Evolutionary conservation across 2,329 filamentous ascomycete species (phyloP), one percentile per base, ranked within the genome.

Genomic region (Raffaelea ambrosiae): DNA sequence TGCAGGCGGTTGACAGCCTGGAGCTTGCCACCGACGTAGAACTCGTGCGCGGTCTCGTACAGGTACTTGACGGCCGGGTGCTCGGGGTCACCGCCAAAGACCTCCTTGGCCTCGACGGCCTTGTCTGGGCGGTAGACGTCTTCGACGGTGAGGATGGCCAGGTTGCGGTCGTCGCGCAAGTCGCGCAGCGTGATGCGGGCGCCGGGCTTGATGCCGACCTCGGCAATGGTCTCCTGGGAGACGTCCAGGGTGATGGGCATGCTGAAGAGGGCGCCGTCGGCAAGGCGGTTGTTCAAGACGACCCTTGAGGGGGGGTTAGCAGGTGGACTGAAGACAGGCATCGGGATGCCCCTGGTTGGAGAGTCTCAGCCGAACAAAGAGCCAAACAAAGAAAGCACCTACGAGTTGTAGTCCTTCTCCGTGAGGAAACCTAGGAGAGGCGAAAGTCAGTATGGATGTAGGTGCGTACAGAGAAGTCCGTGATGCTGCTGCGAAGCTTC

Each of bases 231-330:
- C 62, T 84, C 70, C 65, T 88, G 74, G 55, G 77, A 80, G 53
- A 94, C 74, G 66, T 98, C 93, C 56, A 98, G 83, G 59, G 86
- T 94, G 68, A 98, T 97, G 61, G 93, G 93, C 72, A 98, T 98
- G 68, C 81, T 87, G 74, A 97, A 97, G 60, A 98, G 84, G 64
- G 83, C 83, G 65, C 93, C 93, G 70, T 88, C 83, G 50, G 81
- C 81, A 50, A 98, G 84, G 59, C 93, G 87, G 73, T 86, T 83
- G 59, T 91, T 81, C 67, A 84, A 83, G 57, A 96, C 90, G 55
- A 98, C 93, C 54, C 89, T 31, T 2, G 14, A 16, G 40, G 8
- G 31, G 20, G 45, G 38, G 42, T 46, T 36, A 19, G 22, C 9
- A 13, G 44, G n/a, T 38, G 57, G 47, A 55, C 55, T n/a, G n/a